These are phyloP conservation scores for Xerocomus minutiporus DNA, from an alignment of 1,284 basidiomycete species.

Conservation along the genomic window DNA sequence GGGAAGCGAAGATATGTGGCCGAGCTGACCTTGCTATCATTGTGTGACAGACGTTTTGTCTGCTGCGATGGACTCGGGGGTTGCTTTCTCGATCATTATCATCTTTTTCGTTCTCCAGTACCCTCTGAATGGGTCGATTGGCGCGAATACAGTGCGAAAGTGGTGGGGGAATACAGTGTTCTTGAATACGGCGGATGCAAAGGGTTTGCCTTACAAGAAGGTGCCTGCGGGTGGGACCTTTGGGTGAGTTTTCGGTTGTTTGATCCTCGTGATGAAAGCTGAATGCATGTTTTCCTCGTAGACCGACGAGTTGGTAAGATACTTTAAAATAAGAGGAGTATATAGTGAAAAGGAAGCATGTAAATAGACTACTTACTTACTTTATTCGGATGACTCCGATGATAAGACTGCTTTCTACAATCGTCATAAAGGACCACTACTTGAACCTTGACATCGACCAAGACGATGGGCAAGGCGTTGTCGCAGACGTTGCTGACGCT, in stretches of 20 bases:
- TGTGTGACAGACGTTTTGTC: constrained; percentile 41
- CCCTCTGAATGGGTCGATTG: constrained; percentile 57
- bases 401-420: background rate
- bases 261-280: constrained; percentile 15
- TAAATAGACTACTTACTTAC: background rate
- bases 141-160: constrained; percentile 44
- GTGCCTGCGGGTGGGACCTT: constrained; percentile 36
- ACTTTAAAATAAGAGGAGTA: too few species aligned
- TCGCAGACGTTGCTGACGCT: constrained; percentile 11
- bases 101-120: constrained; percentile 70
- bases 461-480: background rate
- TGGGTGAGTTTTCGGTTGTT: constrained; percentile 46
- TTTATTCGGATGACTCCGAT: background rate
- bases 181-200: constrained; percentile 42
- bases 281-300: constrained; percentile 5
- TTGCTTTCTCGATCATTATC: constrained; percentile 49
- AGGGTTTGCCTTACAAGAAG: constrained; percentile 24
- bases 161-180: constrained; percentile 74
- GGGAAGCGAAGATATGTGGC: too few species aligned
- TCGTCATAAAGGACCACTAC: too few species aligned
- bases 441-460: background rate
- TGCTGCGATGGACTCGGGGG: constrained; percentile 47
- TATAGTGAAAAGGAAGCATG: background rate
- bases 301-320: background rate
- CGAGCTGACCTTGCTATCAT: constrained; percentile 35